These are phyloP conservation scores for Candida tropicalis DNA, from an alignment of 1,139 yeast genomes.

Conservation along the genomic window DNA sequence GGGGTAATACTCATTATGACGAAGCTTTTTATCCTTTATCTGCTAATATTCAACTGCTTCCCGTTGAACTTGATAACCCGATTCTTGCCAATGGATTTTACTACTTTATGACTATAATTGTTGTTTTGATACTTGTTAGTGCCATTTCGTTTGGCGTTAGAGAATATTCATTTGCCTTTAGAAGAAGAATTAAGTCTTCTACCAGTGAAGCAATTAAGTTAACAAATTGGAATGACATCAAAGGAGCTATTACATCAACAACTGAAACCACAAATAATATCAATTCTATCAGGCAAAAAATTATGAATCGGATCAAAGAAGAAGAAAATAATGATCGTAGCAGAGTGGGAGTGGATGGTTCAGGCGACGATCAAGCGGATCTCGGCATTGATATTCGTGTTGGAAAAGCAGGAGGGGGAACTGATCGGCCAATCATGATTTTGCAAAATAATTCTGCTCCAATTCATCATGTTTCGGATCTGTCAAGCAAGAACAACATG, in stretches of 20 bases:
- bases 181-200: slow-evolving; percentile 14
- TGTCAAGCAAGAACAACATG: neutral
- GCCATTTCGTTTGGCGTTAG: slow-evolving; percentile 28
- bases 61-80: slow-evolving; percentile 8
- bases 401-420: slow-evolving; percentile 4
- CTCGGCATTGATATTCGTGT: neutral
- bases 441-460: neutral
- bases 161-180: slow-evolving; percentile 27
- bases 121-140: slow-evolving; percentile 24
- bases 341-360: too few relatives aligned
- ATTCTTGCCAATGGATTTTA: slow-evolving; percentile 33
- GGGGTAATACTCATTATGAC: neutral
- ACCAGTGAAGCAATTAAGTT: slow-evolving; percentile 12
- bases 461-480: neutral
- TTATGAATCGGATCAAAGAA: neutral
- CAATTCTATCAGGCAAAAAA: slow-evolving; percentile 7
- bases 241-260: neutral
- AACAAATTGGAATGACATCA: slow-evolving; percentile 12
- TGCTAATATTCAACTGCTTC: slow-evolving; percentile 4
- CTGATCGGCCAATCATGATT: neutral
- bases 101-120: slow-evolving; percentile 29
- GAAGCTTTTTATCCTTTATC: slow-evolving; percentile 1
- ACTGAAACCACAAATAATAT: neutral
- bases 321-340: neutral
- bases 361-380: neutral